These are phyloP conservation scores for Hypomontagnella monticulosa DNA, from an alignment of 495 filamentous ascomycete species.

Conservation along the genomic window DNA sequence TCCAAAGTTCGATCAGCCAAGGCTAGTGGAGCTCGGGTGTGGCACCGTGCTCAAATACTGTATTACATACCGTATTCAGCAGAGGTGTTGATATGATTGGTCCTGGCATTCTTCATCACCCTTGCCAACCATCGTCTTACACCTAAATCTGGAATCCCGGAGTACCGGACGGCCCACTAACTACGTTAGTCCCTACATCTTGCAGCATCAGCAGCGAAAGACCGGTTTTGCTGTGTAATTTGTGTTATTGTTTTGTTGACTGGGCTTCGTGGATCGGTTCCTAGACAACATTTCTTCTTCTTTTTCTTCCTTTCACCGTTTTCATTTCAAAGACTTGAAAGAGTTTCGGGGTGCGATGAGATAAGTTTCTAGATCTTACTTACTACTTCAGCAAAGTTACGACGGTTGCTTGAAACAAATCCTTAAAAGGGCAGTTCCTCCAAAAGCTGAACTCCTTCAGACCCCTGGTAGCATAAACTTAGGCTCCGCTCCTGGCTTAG, in stretches of 20 bases:
- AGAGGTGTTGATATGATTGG: constrained; percentile 31
- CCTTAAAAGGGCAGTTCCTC: constrained; percentile 5
- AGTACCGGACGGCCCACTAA: constrained; percentile 33
- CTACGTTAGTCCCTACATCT: constrained; percentile 5
- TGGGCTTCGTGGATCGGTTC: constrained; percentile 5
- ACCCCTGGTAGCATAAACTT: constrained; percentile 19
- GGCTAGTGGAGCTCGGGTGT: no score
- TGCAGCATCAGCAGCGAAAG: background rate
- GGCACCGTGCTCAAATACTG: constrained; percentile 19
- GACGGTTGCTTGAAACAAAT: constrained; percentile 11
- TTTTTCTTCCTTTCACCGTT: background rate
- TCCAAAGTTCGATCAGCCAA: no score
- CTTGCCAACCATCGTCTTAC: constrained; percentile 37
- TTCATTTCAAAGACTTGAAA: background rate
- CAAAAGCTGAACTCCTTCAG: no score
- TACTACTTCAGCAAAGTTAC: background rate
- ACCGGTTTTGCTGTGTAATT: constrained; percentile 10
- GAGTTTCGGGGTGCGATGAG: background rate
- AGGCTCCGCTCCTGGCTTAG: constrained; percentile 10
- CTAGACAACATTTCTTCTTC: background rate
- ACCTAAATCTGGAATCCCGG: constrained; percentile 38
- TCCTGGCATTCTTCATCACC: constrained; percentile 10
- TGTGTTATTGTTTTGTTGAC: constrained; percentile 29
- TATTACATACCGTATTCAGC: constrained; percentile 36
- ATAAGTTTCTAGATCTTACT: constrained; percentile 13